phyloP scores from a whole-genome alignment of 306 rosid species.

The Hippophae rhamnoides region DNA sequence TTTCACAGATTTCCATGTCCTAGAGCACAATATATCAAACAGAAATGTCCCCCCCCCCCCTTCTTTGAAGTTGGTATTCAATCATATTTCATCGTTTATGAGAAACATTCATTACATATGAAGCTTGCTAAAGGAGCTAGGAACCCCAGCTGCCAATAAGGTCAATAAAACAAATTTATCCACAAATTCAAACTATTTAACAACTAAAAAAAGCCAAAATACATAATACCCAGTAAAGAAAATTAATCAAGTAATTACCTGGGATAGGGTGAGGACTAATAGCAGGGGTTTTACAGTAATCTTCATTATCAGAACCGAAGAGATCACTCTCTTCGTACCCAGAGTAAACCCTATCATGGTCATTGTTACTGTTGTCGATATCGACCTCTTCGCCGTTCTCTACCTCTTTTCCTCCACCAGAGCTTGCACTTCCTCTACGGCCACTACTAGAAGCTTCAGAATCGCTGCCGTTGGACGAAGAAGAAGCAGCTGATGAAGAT shows the following conservation, averaged over 20 bases:
- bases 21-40: too few species aligned
- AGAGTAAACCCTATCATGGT: conserved; percentile 1
- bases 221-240: background rate
- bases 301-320: conserved; percentile 84
- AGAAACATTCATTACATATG: too few species aligned
- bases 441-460: too few species aligned
- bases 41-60: too few species aligned
- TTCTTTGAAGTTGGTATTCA: too few species aligned
- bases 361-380: conserved; percentile 14
- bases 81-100: too few species aligned
- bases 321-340: conserved; percentile 62
- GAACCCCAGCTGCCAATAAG: too few species aligned
- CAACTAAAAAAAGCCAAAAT: background rate
- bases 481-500: conserved; percentile 21
- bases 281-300: conserved; percentile 65
- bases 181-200: background rate
- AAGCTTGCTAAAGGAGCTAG: too few species aligned
- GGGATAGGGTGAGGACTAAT: conserved; percentile 65
- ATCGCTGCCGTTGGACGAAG: conserved; percentile 54
- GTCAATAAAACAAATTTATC: background rate
- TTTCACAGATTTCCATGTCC: too few species aligned
- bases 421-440: conserved; percentile 37
- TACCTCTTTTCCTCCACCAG: conserved; percentile 40
- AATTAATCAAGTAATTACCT: conserved; percentile 31
- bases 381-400: conserved; percentile 49